phyloP scores from a whole-genome alignment of 495 filamentous ascomycete genomes.

The Ascodesmis nigricans region DNA sequence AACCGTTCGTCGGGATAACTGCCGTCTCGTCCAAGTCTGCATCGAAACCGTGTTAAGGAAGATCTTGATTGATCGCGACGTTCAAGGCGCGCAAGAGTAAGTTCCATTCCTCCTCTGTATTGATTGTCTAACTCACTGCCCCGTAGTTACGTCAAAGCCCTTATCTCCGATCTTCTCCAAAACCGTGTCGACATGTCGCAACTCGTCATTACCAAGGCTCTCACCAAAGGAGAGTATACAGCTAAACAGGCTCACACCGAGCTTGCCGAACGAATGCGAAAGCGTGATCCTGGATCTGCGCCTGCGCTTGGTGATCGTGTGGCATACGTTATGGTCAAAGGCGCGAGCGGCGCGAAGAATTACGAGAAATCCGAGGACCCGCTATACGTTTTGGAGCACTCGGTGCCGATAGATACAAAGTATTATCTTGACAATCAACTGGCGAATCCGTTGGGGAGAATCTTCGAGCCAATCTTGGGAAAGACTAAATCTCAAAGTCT shows the following conservation, averaged over 20 bases:
- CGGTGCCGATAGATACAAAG: slow-evolving; percentile 91
- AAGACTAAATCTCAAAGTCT: slow-evolving; percentile 71
- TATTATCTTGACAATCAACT: slow-evolving; percentile 99
- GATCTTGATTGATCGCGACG: slow-evolving; percentile 81
- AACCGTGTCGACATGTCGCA: slow-evolving; percentile 99
- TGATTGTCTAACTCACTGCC: slow-evolving; percentile 7
- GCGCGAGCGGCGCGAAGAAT: slow-evolving; percentile 64
- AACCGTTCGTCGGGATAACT: slow-evolving; percentile 93
- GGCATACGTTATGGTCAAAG: slow-evolving; percentile 95
- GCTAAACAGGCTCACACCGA: slow-evolving; percentile 90
- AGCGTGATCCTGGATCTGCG: slow-evolving; percentile 84
- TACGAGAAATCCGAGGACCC: slow-evolving; percentile 94
- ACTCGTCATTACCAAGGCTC: slow-evolving; percentile 93
- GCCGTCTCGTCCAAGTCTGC: slow-evolving; percentile 79
- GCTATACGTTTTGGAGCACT: slow-evolving; percentile 90
- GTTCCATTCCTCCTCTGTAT: slow-evolving; percentile 18
- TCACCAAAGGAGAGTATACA: slow-evolving; percentile 62
- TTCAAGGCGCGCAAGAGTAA: slow-evolving; percentile 81
- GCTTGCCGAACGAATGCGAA: slow-evolving; percentile 82
- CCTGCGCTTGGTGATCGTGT: slow-evolving; percentile 91
- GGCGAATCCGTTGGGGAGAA: slow-evolving; percentile 74
- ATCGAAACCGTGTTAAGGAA: slow-evolving; percentile 92
- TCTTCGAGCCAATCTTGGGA: slow-evolving; percentile 93
- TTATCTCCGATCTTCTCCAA: slow-evolving; percentile 83
- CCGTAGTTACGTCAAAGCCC: slow-evolving; percentile 78